These are phyloP conservation scores for Eremochloa ophiuroides DNA, from an alignment of 176 grass and related monocot species.

Conservation along the genomic window DNA sequence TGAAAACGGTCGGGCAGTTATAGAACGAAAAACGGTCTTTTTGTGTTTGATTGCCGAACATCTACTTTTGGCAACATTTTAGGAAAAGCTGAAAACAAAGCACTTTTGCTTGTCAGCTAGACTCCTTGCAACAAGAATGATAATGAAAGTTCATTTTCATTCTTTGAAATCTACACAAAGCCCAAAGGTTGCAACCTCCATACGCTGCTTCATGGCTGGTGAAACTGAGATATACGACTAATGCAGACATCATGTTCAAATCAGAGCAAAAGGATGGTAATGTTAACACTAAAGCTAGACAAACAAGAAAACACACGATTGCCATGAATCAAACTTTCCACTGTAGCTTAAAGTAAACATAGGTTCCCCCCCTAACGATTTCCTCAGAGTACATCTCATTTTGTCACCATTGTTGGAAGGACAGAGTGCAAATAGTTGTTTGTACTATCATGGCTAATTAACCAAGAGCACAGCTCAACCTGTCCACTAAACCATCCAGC, in stretches of 20 bases:
- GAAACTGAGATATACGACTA: conserved; percentile 9
- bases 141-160: background rate
- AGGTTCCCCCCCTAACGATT: background rate
- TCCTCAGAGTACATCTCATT: background rate
- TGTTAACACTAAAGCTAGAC: conserved; percentile 15
- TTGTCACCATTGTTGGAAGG: conserved; percentile 13
- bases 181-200: background rate
- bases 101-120: conserved; percentile 13
- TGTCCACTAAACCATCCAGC: background rate
- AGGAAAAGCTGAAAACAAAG: background rate
- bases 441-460: conserved; percentile 13
- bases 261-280: background rate
- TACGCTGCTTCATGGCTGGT: background rate
- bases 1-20: conserved; percentile 17
- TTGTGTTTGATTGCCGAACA: background rate
- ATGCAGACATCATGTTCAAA: background rate
- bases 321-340: conserved; percentile 7
- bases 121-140: background rate
- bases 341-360: conserved; percentile 17
- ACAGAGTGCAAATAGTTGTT: background rate
- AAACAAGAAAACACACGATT: conserved; percentile 10
- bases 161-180: background rate
- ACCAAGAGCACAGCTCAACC: conserved; percentile 12
- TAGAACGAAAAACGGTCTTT: background rate
- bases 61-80: conserved; percentile 21